phyloP scores from a whole-genome alignment of 768 basidiomycete genomes.

The Trametes meyenii region DNA sequence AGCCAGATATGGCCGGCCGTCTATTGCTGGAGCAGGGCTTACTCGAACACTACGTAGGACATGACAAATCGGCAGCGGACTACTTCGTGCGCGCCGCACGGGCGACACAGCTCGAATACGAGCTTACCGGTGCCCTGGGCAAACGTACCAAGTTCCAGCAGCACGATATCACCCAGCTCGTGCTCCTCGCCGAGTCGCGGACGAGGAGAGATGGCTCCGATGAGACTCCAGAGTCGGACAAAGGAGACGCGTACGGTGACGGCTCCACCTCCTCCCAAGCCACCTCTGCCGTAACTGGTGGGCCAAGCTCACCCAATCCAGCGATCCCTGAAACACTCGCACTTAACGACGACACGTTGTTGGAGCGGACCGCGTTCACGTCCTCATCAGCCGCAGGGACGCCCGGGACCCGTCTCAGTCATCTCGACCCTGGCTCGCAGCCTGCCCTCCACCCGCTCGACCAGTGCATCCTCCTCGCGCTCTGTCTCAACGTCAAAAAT shows the following conservation, averaged over 20 bases:
- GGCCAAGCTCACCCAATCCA: slow-evolving; percentile 5
- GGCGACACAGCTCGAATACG: slow-evolving; percentile 80
- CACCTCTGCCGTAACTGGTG: neutral
- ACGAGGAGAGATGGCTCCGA: slow-evolving; percentile 16
- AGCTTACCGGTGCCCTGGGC: slow-evolving; percentile 90
- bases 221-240: neutral
- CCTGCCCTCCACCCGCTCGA: slow-evolving; percentile 91
- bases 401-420: slow-evolving; percentile 51
- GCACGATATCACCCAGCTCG: slow-evolving; percentile 83
- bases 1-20: slow-evolving; percentile 68
- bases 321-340: slow-evolving; percentile 75
- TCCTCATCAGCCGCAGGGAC: slow-evolving; percentile 57
- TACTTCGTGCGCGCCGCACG: slow-evolving; percentile 78
- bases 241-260: slow-evolving; percentile 9
- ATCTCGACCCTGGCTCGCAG: slow-evolving; percentile 82
- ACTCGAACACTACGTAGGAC: slow-evolving; percentile 71
- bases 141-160: slow-evolving; percentile 94
- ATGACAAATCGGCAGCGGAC: slow-evolving; percentile 78
- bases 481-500: slow-evolving; percentile 90
- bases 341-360: slow-evolving; percentile 93
- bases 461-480: slow-evolving; percentile 87
- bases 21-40: slow-evolving; percentile 78
- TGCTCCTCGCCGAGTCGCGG: slow-evolving; percentile 89
- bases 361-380: slow-evolving; percentile 93
- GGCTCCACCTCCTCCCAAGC: neutral